These are phyloP conservation scores for Diaporthe aspalathi DNA, from an alignment of 2,329 filamentous ascomycete species.

Conservation along the genomic window DNA sequence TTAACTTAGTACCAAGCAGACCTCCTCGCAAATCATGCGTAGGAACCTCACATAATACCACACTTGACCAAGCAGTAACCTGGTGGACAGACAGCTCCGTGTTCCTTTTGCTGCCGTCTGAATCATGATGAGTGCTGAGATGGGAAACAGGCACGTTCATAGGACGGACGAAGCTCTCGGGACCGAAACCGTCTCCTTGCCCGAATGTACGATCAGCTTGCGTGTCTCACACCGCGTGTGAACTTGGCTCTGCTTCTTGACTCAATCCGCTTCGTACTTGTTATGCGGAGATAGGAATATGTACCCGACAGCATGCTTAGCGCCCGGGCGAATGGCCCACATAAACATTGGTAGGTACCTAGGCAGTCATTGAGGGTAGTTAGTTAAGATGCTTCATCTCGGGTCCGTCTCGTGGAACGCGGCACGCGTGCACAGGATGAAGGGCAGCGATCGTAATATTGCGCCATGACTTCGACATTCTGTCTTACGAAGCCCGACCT, in stretches of 20 bases:
- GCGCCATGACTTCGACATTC: neutral
- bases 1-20: too few relatives aligned
- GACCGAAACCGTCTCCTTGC: neutral
- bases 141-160: too few relatives aligned
- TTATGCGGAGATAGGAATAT: neutral
- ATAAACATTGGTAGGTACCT: neutral
- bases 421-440: constrained; percentile 1
- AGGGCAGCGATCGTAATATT: constrained; percentile 2
- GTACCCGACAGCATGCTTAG: constrained; percentile 3
- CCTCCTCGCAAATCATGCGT: too few relatives aligned
- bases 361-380: too few relatives aligned
- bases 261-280: neutral
- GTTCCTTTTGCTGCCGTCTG: too few relatives aligned
- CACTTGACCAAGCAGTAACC: too few relatives aligned
- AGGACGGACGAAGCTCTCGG: too few relatives aligned
- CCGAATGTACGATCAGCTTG: neutral
- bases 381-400: constrained; percentile 1
- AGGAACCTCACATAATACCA: too few relatives aligned
- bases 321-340: neutral
- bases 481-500: neutral
- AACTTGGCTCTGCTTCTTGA: neutral
- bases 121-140: neutral
- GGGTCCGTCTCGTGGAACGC: neutral
- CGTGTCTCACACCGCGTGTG: neutral
- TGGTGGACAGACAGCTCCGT: too few relatives aligned